These are phyloP conservation scores for Durusdinium trenchii DNA, from an alignment of 73 alveolate genomes.

Conservation along the genomic window DNA sequence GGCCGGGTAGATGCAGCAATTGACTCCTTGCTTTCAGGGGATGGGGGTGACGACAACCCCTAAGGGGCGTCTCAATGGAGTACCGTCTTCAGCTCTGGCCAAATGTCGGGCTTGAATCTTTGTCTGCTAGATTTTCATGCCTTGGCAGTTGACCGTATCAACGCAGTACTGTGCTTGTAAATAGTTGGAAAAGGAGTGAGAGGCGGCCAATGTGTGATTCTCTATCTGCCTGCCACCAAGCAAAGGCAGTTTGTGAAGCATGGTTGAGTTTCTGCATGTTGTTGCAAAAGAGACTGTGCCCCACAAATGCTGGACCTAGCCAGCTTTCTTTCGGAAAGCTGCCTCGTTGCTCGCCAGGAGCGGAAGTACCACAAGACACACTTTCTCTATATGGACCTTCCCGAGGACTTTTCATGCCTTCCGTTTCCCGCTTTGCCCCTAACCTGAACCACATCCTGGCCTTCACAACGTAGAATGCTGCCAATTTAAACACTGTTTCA, in stretches of 20 bases:
- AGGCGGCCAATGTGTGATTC: too few species aligned
- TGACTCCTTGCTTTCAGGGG: slow-evolving; percentile 73
- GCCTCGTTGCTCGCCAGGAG: slow-evolving; percentile 57
- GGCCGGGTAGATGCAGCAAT: slow-evolving; percentile 90
- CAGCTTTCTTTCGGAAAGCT: too few species aligned
- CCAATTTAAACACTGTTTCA: not conserved
- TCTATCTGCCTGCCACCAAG: too few species aligned
- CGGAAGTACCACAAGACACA: slow-evolving; percentile 89
- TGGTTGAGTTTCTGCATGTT: too few species aligned
- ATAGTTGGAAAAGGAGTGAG: too few species aligned
- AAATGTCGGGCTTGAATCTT: not conserved
- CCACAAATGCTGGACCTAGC: too few species aligned
- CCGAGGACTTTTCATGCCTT: slow-evolving; percentile 14
- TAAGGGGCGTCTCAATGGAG: not conserved
- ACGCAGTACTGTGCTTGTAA: too few species aligned
- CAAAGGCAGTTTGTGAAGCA: too few species aligned
- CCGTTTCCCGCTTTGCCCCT: not conserved
- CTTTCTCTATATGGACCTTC: slow-evolving; percentile 67
- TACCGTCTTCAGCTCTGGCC: not conserved
- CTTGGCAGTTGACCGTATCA: too few species aligned
- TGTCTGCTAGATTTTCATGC: too few species aligned
- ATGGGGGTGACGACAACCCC: slow-evolving; percentile 60
- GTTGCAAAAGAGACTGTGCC: too few species aligned
- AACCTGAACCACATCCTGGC: not conserved
- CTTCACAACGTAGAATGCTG: not conserved